Base-by-base conservation (phyloP, 2,329 filamentous ascomycete species). In the Alternaria panax region DNA sequence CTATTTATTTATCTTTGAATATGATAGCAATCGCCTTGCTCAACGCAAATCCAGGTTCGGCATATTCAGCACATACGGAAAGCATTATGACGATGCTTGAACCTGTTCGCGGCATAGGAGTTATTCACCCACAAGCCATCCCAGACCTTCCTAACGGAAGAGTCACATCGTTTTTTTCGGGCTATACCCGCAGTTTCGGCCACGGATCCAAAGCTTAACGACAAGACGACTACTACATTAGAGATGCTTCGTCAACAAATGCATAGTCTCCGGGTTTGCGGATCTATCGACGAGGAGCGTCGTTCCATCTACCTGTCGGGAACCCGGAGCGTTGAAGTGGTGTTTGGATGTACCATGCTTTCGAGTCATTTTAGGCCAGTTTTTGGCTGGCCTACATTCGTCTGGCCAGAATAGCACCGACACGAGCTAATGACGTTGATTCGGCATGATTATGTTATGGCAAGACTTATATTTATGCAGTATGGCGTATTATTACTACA, bases 401-500 rank as follows among this genome's bases (percentile, higher is more conserved):
- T 61, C 16, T 25, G 27, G 50, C 36, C 51, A 24, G 36, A 9
- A 20, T 28, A 58, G 16, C 43, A 56, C 28, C 24, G 51, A 4
- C 28, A 45, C 1, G 40, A 16, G 38, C 61, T 64, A 7, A 32
- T 64, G 20, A 45, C 5, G 16, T 40, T 64, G 9, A 55, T 61
- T 11, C 54, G 52, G 18, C 18, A 61, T 12, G 46, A 32, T 18
- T 58, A 64, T 41, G 38, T 51, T 14, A 64, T 64, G 58, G 54
- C 61, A 16, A 8, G 30, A 25, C 9, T 53, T 7, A 64, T 64
- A 11, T 55, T 59, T 16, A 51, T 64, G 43, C 38, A 61, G 25
- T 64, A 61, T 40, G 61, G 58, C 30, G 58, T 64, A 12, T 38
- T 61, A 12, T 48, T 64, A 30, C 54, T 64, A 18, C 34, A 64